Evolutionary conservation across 1,284 basidiomycete species (phyloP), one percentile per base, ranked within the genome.

Genomic region (Limonomyces culmigenus): DNA sequence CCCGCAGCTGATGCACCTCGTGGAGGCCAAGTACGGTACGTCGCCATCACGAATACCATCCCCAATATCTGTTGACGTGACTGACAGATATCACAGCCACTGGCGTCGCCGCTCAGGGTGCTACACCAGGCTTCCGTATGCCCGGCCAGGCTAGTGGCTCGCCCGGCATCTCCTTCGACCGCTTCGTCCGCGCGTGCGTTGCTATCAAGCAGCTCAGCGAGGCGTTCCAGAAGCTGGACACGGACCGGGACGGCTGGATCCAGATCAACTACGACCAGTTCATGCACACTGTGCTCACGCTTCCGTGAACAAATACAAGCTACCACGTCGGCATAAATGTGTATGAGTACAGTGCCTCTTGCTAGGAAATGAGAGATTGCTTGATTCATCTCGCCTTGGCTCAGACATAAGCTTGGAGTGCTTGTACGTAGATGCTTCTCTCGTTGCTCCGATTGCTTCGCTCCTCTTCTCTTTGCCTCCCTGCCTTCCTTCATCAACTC

Each of bases 141-240:
- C 12, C 23, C 15, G 35, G 35, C 5, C 23, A 6, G 11, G 17
- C 25, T 4, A 4, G n/a, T 15, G 8, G 14, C 3, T 8, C 13
- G 27, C 56, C 64, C 2, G 78, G 76, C 0, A 81, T 85, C 57
- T 69, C 73, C 11, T 85, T 85, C 47, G 81, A 85, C 53, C 74
- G 81, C 42, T 86, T 85, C 58, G 74, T 86, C 29, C 69, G 80
- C 38, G 78, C 78, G 17, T 86, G 83, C 44, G 81, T 86, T 39
- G 77, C 71, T 3, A 66, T 84, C 43, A 84, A 80, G 60, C 75
- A 79, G 50, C 61, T 81, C 45, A 72, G 67, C 31, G 81, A 85
- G 55, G 55, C 70, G 21, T 84, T 59, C 51, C 54, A 59, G 38
- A 56, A 59, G 35, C 59, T 76, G 32, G 77, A 83, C 45, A 63